Evolutionary conservation across 805 yeast genomes (phyloP).

Genomic region (Kazachstania viticola): DNA sequence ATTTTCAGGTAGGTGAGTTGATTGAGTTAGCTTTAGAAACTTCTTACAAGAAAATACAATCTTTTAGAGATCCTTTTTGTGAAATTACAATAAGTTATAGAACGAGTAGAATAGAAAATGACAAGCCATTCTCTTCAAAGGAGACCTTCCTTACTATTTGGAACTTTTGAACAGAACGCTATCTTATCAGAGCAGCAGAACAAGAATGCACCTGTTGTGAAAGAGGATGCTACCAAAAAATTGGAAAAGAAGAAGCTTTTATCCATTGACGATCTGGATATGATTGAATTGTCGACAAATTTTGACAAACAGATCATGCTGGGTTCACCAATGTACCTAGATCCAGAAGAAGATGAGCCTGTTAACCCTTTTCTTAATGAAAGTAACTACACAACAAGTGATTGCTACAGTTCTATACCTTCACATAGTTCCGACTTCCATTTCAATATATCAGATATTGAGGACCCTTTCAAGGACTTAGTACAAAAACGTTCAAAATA

Average conservation of each 20-base stretch:
- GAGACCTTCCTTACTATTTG: constrained; percentile 1
- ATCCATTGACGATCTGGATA: constrained; percentile 24
- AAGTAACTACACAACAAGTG: not conserved
- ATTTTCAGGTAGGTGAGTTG: too few species aligned
- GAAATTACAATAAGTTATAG: too few species aligned
- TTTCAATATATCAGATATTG: constrained; percentile 5
- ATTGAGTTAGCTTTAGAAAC: too few species aligned
- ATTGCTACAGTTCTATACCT: constrained; percentile 2
- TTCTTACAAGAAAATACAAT: too few species aligned
- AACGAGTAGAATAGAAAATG: too few species aligned
- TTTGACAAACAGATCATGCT: constrained; percentile 23
- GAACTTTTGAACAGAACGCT: not conserved
- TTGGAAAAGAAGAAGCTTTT: constrained; percentile 2
- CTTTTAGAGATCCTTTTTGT: too few species aligned
- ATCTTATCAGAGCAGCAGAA: not conserved
- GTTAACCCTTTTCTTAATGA: too few species aligned
- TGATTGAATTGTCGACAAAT: constrained; percentile 17
- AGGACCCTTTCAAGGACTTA: constrained; percentile 10
- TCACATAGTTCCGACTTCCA: constrained; percentile 7
- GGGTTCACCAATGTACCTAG: constrained; percentile 25
- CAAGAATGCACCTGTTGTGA: constrained; percentile 1
- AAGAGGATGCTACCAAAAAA: constrained; percentile 2
- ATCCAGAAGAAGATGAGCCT: constrained; percentile 9
- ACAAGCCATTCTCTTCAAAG: too few species aligned
- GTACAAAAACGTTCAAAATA: constrained; percentile 56